Base-by-base conservation (phyloP, 257 asterid genomes). In the Fraxinus quadrangulata region DNA sequence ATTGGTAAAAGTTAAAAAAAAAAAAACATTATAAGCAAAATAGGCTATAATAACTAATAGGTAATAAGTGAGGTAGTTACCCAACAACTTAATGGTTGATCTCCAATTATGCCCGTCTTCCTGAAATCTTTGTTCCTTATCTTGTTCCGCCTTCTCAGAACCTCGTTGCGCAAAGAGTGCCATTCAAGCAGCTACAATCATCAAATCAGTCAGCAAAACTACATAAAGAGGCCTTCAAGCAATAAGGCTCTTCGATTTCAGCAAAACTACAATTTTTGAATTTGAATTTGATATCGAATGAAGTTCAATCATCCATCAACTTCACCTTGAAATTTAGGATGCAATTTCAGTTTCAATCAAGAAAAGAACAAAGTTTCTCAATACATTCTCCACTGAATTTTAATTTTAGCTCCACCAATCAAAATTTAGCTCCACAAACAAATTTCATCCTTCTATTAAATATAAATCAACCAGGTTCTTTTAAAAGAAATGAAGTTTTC, bases 191-290 rank as follows among this genome's bases (percentile, higher is more conserved):
- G 83, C 80, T 72, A 92, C 96, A 36, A 91, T 87, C 19, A 85
- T 73, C 19, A 88, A 36, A 66, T 91, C 97, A 8, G 91, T 89
- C 21, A 89, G 81, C 68, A 91, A 40, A 6, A 92, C 81, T 21
- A 91, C 84, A 31, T 71, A 90, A n/a, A 94, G 93, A 23, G 98
- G 98, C 86, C 85, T 81, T 31, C 86, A 88, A 34, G 92, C 84
- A 19, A 89, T 86, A 11, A 88, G 83, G 88, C 95, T 88, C 84
- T 83, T 82, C 5, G 94, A 87, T 63, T 85, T 92, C 13, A 74
- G 84, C 7, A n/a, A n/a, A n/a, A 61, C 84, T 45, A 47, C 19
- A 47, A 47, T 47, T 14, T 47, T 47, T 12, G 5, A 6, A 47
- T 16, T 47, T 14, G 56, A 47, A 47, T 4, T 14, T 47, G 56